These are phyloP conservation scores for Cordyceps sp. DNA, from an alignment of 2,329 filamentous ascomycete genomes.

Conservation along the genomic window DNA sequence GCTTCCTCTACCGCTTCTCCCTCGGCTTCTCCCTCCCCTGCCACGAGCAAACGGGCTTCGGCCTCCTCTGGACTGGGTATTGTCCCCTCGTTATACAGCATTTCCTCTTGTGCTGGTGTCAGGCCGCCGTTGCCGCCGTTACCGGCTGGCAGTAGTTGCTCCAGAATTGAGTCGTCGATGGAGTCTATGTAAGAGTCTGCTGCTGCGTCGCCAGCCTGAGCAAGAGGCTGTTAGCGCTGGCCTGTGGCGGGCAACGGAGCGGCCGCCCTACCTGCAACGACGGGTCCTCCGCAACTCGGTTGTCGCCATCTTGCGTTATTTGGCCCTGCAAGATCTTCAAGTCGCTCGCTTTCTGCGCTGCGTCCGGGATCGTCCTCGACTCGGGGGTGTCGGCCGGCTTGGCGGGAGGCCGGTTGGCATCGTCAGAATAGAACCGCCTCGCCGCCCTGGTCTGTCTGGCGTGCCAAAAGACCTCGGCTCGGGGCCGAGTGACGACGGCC, in stretches of 20 bases:
- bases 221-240: neutral
- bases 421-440: conserved; percentile 17
- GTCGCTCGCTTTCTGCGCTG: neutral
- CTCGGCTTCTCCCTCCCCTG: neutral
- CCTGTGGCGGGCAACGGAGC: neutral
- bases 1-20: conserved; percentile 13
- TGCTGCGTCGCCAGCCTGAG: conserved; percentile 1
- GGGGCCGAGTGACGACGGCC: conserved; percentile 6
- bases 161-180: conserved; percentile 19
- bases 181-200: conserved; percentile 6
- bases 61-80: conserved; percentile 16
- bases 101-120: conserved; percentile 25
- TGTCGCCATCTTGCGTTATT: too few species aligned
- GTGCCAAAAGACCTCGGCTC: conserved; percentile 8
- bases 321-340: neutral
- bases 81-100: conserved; percentile 23
- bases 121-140: conserved; percentile 16
- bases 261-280: neutral
- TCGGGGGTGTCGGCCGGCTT: conserved; percentile 5
- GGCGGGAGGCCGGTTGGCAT: conserved; percentile 11
- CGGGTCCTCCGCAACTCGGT: too few species aligned
- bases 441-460: conserved; percentile 7
- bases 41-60: neutral
- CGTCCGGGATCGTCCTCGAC: conserved; percentile 3
- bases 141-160: too few species aligned